Base-by-base conservation (phyloP, 1,139 yeast species). In the Suhomyces yuchorum region DNA sequence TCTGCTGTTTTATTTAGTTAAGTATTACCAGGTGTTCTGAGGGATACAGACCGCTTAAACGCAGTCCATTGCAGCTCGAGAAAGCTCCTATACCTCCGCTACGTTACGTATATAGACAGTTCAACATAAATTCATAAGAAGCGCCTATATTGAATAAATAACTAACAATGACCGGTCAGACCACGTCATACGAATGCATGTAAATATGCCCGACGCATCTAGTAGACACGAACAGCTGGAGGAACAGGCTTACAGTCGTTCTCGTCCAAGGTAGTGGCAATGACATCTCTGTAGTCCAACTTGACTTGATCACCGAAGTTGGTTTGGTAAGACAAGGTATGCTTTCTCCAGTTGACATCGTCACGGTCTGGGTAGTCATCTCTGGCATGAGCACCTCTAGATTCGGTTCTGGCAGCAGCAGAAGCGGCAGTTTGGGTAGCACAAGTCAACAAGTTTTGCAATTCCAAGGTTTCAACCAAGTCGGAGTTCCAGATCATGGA, bases 321-420 rank as follows among this genome's bases (percentile, higher is more conserved):
- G 51, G 72, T 65, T 78, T 93, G 98, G 90, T 96, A 93, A 47
- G 98, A 89, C 67, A 93, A 78, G 45, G 97, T 82, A 75, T 93
- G 99, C 79, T 93, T 93, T 95, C 91, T 90, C 99, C 99, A 93
- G 79, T 90, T 78, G 52, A 67, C 91, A 68, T 93, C 99, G 66
- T 93, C 96, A 84, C 99, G 90, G 54, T 84, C 85, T 64, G 96
- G 97, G 78, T 73, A 92, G 72, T 93, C 99, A 73, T 93, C 99
- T 79, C 98, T 87, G 55, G 99, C 98, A 66, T 93, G 99, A 46
- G 99, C 99, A 78, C 99, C 99, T 81, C 99, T 90, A 42, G 97
- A 91, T 78, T 93, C 99, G 65, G 78, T 86, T 81, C 99, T 89
- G 50, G 91, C 96, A 54, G 95, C 92, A 46, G 99, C 99, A 52